A percentile compares a stretch with the other conserved stretches of the same genome.
phyloP scores from a whole-genome alignment of 2,329 filamentous ascomycete species.

The Hypoxylon sp. region DNA sequence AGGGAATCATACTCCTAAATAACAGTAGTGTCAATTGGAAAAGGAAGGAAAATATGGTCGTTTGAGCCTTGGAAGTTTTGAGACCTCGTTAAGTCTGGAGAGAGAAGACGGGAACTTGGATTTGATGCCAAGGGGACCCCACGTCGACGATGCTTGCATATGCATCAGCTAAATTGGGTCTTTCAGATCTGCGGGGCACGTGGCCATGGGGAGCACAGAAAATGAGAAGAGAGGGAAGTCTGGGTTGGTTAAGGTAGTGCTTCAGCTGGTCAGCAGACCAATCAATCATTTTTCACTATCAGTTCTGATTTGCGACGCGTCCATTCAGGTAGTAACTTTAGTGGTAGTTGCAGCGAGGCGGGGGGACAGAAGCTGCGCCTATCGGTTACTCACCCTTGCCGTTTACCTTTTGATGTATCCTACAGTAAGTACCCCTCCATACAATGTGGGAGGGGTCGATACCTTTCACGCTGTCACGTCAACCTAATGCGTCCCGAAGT shows the following conservation, averaged over 20 bases:
- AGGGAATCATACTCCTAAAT: constrained; percentile 2
- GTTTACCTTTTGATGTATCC: neutral
- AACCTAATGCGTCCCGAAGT: constrained; percentile 38
- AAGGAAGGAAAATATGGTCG: constrained; percentile 1
- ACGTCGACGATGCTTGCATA: constrained; percentile 38
- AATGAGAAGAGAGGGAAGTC: constrained; percentile 6
- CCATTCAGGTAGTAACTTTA: constrained; percentile 15
- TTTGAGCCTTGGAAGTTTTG: constrained; percentile 9
- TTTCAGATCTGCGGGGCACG: constrained; percentile 47
- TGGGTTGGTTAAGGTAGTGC: constrained; percentile 9
- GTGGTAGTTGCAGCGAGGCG: constrained; percentile 19
- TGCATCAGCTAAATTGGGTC: constrained; percentile 40
- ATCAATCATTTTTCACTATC: constrained; percentile 42
- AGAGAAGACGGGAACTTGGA: constrained; percentile 8
- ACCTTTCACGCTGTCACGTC: constrained; percentile 21
- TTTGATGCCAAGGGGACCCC: constrained; percentile 37
- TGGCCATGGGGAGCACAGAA: constrained; percentile 41
- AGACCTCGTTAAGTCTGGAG: constrained; percentile 16
- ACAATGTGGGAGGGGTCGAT: neutral
- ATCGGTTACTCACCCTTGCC: constrained; percentile 28
- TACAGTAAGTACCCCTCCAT: constrained; percentile 1
- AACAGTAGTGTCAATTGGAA: neutral
- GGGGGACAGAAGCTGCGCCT: constrained; percentile 31
- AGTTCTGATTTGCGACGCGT: constrained; percentile 43
- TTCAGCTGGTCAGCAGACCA: constrained; percentile 47